phyloP scores from a whole-genome alignment of 2,329 filamentous ascomycete genomes.

The Trichoderma sp. region DNA sequence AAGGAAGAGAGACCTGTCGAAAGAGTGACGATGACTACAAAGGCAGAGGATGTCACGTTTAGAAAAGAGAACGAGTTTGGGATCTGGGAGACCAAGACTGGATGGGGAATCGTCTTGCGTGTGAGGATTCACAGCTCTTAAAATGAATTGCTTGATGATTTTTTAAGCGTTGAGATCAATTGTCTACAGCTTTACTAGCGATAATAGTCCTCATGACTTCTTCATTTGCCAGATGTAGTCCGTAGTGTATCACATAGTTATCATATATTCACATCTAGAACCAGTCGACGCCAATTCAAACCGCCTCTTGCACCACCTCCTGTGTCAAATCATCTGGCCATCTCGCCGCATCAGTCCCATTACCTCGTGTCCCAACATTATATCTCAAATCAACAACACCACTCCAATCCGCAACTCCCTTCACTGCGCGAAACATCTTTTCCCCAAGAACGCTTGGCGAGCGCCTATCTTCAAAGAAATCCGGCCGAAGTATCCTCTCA shows the following conservation, averaged over 20 bases:
- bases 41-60: slow-evolving; percentile 55
- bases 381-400: not conserved
- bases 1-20: slow-evolving; percentile 25
- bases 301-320: not conserved
- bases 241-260: not conserved
- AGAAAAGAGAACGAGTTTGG: slow-evolving; percentile 56
- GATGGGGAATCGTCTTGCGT: slow-evolving; percentile 54
- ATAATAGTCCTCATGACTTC: too few species aligned
- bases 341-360: not conserved
- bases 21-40: slow-evolving; percentile 46
- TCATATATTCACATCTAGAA: not conserved
- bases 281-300: not conserved
- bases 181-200: too few species aligned
- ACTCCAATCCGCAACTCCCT: not conserved
- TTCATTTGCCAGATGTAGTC: too few species aligned
- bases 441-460: not conserved
- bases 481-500: slow-evolving; percentile 49
- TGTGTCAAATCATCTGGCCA: not conserved
- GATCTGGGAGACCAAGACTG: slow-evolving; percentile 54
- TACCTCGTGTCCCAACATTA: not conserved
- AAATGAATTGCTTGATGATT: not conserved
- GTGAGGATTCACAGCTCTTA: slow-evolving; percentile 35
- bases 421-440: not conserved
- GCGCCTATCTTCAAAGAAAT: slow-evolving; percentile 50
- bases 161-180: not conserved